Percentiles rank a stretch among this genome's conserved stretches.
phyloP scores from a whole-genome alignment of 768 basidiomycete genomes.

The Tricholoma matsutake region DNA sequence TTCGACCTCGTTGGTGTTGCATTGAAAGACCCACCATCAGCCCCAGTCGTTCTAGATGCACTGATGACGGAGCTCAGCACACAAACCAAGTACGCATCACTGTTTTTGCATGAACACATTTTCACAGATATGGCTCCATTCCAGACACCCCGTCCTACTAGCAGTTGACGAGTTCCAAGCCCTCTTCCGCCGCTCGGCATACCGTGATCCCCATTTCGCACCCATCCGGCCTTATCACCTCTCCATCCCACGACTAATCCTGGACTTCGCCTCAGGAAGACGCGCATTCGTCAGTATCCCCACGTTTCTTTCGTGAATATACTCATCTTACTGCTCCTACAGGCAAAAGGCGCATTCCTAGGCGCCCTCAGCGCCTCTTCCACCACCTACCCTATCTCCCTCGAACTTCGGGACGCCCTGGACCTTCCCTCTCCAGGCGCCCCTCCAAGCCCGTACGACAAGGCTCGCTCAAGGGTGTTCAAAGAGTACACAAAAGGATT shows the following conservation, averaged over 20 bases:
- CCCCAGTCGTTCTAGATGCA: slow-evolving; percentile 55
- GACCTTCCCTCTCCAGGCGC: slow-evolving; percentile 27
- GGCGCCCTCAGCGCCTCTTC: slow-evolving; percentile 66
- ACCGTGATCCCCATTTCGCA: slow-evolving; percentile 71
- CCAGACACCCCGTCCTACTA: slow-evolving; percentile 72
- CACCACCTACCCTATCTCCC: slow-evolving; percentile 52
- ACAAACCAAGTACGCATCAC: slow-evolving; percentile 58
- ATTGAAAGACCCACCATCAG: slow-evolving; percentile 45
- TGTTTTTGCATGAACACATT: neutral
- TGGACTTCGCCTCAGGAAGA: slow-evolving; percentile 77
- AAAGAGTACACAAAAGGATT: slow-evolving; percentile 52
- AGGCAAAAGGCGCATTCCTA: slow-evolving; percentile 72
- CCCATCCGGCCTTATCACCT: slow-evolving; percentile 74
- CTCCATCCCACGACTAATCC: slow-evolving; percentile 69
- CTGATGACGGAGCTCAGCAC: slow-evolving; percentile 58
- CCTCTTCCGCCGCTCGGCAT: slow-evolving; percentile 62
- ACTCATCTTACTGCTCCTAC: neutral
- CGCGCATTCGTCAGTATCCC: slow-evolving; percentile 56
- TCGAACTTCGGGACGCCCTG: slow-evolving; percentile 66
- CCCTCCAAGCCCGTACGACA: slow-evolving; percentile 52
- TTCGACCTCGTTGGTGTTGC: slow-evolving; percentile 57
- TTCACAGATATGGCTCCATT: neutral
- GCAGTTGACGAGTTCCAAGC: slow-evolving; percentile 90
- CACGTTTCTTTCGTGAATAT: neutral
- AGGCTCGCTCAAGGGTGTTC: slow-evolving; percentile 44